Base-by-base conservation (phyloP, 2,329 filamentous ascomycete species). In the Epicoccum sorghinum region DNA sequence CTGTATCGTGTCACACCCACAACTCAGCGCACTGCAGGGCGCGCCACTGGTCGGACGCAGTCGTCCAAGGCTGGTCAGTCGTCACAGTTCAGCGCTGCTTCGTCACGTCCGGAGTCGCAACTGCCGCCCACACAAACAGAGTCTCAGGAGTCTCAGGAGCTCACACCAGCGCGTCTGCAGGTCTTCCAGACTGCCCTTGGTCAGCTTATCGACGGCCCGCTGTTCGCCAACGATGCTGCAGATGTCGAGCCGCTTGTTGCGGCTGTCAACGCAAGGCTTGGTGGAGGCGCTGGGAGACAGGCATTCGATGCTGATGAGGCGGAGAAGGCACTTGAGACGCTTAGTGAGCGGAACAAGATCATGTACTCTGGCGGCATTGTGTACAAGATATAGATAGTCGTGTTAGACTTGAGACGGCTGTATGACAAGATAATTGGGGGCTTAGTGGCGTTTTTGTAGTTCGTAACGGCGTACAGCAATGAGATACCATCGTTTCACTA, bases 201-300 rank as follows among this genome's bases (percentile, higher is more conserved):
- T 23, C 89, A 91, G 65, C 81, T 99, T 48, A 88, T 96, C 68
- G 88, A 89, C 66, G 89, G 89, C 0, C 82, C 85, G 10, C 75
- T 99, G n/a, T 99, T 99, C 71, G 86, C 88, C 29, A 90, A 96
- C 57, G 95, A 98, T 67, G 86, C 88, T 14, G 91, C 92, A 12
- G 83, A 88, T 57, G 83, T 97, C 2, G 85, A 87, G 58, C 84
- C 85, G 24, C 82, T 99, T 29, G 82, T 97, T 14, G 82, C 82
- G 3, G 90, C 90, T 7, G 89, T 99, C 45, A 99, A 99, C 72
- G 79, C 78, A 4, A 85, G 86, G 64, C 66, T 96, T 41, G 81
- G 83, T 12, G 82, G 82, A 4, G 84, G 84, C 6, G 71, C 76
- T n/a, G 76, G 82, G 4, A 83, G 83, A 7, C 75, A 78, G 36